Evolutionary conservation across 176 grass and related monocot genomes (phyloP), one percentile per base, ranked within the genome.

Genomic region (Miscanthus lutarioriparius): DNA sequence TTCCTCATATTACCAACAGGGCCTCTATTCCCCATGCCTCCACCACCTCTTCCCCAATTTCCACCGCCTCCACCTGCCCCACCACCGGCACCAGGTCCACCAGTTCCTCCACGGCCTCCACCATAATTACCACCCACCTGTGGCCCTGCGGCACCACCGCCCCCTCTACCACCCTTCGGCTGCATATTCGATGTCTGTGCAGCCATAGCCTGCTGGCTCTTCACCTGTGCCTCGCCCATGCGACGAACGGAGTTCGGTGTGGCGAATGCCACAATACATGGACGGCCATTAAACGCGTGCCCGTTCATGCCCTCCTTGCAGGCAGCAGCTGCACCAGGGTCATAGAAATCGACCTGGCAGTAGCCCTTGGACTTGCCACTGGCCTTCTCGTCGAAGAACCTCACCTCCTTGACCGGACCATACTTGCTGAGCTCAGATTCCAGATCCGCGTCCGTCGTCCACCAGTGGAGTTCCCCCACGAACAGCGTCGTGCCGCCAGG

Each of bases 301-400:
- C 94, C 92, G 19, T 97, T 94, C 90, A 97, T 92, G 22, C 63
- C 89, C 80, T 97, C 91, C 72, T 94, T 97, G 82, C 91, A 97
- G 22, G 90, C 75, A 15, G 87, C 53, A 0, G 90, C 85, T 2
- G 54, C 87, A 12, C 13, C 22, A 28, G 89, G 87, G 53, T 94
- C 94, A 70, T 90, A 97, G 67, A 97, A 94, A 38, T 97, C 89
- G 22, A 82, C 94, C 80, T 94, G 91, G 76, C 91, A 94, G 80
- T 85, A 97, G 10, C 94, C 94, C 85, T 97, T 97, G n/a, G 94
- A 97, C 82, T 97, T 97, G 62, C 94, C 94, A 12, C 92, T 94
- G 3, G 90, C 94, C 74, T 97, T 97, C 80, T 97, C 94, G 49
- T 97, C 94, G 11, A 94, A 97, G 84, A 97, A 97, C 45, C 85